Conservation (phyloP, 345 rosid genomes). For the Melastoma malabathricum region DNA sequence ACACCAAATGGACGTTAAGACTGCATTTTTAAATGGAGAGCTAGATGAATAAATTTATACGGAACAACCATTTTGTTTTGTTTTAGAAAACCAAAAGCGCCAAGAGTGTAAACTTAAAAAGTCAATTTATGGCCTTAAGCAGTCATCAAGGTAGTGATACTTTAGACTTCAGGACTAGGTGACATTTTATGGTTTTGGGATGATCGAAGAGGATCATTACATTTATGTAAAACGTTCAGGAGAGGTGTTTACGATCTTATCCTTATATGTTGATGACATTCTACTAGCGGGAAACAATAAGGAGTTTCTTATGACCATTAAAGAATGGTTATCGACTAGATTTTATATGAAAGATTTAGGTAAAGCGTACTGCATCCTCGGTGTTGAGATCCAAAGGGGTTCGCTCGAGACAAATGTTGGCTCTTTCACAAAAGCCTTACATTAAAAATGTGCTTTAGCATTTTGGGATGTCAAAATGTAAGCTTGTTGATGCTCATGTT, state of each 20-base stretch:
- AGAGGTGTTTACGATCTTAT: background rate
- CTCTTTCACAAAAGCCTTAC: conserved; percentile 1
- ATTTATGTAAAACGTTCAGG: background rate
- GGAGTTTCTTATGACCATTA: background rate
- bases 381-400: conserved; percentile 1
- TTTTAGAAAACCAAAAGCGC: background rate
- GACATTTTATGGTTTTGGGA: background rate
- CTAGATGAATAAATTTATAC: background rate
- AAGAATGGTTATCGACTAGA: background rate
- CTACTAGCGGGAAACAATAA: background rate
- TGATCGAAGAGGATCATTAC: background rate
- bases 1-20: background rate
- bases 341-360: conserved; percentile 5
- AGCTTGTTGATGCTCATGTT: background rate
- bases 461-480: conserved; percentile 1
- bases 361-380: background rate
- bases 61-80: background rate
- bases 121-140: background rate
- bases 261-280: background rate
- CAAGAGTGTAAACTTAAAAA: background rate
- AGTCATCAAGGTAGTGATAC: background rate
- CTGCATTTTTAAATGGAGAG: background rate
- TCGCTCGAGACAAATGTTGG: too few species aligned
- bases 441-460: conserved; percentile 3
- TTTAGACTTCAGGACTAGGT: background rate